Conservation (phyloP, 345 rosid genomes). For the Ricinus communis region DNA sequence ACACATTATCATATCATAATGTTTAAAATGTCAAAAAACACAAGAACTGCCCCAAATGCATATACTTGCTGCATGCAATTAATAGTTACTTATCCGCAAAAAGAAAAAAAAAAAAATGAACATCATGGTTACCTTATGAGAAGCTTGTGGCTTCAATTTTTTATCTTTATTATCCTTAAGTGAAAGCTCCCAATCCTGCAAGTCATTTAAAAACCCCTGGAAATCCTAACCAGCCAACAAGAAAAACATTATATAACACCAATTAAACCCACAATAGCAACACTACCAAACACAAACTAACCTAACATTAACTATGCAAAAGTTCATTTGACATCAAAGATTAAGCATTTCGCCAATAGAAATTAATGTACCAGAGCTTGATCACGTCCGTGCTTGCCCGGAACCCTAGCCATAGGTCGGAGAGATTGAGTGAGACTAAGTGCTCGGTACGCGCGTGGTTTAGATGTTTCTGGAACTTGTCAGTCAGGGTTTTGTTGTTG, state of each 20-base stretch:
- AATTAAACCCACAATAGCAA: too few species aligned
- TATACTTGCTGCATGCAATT: background rate
- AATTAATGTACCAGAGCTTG: slow-evolving; percentile 49
- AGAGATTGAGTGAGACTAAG: background rate
- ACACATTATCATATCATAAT: too few species aligned
- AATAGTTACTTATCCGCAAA: too few species aligned
- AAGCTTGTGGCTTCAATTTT: slow-evolving; percentile 49
- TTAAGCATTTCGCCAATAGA: background rate
- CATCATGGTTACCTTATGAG: slow-evolving; percentile 20
- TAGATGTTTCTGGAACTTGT: slow-evolving; percentile 20
- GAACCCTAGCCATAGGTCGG: slow-evolving; percentile 36
- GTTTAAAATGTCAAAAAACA: too few species aligned
- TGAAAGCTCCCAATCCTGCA: slow-evolving; percentile 93
- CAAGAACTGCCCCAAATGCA: too few species aligned
- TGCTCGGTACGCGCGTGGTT: background rate
- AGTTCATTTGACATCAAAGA: background rate
- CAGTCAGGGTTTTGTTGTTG: background rate
- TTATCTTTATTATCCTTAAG: slow-evolving; percentile 56
- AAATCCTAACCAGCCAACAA: slow-evolving; percentile 54
- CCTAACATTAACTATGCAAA: too few species aligned
- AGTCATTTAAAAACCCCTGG: slow-evolving; percentile 86
- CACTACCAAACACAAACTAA: too few species aligned
- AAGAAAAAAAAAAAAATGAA: background rate
- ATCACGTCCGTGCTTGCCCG: slow-evolving; percentile 66
- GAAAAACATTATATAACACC: background rate